A percentile compares a stretch with the other conserved stretches of the same genome.
Conservation (phyloP, 371 early-diverging fungal genomes). For the Mucor velutinosus region DNA sequence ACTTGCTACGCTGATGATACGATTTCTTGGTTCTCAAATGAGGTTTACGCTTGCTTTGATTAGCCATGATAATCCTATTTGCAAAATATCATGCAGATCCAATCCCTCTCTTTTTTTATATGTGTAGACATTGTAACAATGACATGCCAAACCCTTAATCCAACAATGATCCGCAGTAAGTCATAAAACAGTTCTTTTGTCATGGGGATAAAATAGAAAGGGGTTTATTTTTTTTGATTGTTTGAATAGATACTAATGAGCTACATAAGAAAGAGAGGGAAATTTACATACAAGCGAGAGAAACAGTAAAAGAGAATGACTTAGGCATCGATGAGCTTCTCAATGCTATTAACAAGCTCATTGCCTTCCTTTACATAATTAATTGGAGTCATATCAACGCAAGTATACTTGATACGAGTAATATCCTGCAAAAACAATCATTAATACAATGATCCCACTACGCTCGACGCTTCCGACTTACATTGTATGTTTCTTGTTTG, state of each 20-base stretch:
- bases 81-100: no score
- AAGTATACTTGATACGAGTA: constrained; percentile 53
- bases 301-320: background rate
- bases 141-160: no score
- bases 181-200: background rate
- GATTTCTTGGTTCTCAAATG: no score
- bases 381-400: constrained; percentile 54
- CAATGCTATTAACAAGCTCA: constrained; percentile 51
- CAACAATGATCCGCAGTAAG: background rate
- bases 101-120: no score
- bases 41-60: no score
- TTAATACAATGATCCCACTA: background rate
- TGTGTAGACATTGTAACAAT: no score
- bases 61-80: no score
- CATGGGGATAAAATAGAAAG: background rate
- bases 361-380: constrained; percentile 64
- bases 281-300: background rate
- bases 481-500: constrained; percentile 83
- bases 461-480: constrained; percentile 31
- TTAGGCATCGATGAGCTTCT: constrained; percentile 26
- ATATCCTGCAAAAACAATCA: constrained; percentile 54
- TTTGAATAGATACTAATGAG: background rate
- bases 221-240: background rate
- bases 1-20: no score
- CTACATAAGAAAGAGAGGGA: background rate